A percentile compares a stretch with the other conserved stretches of the same genome.
Conservation (phyloP, 2,329 filamentous ascomycete genomes). For the Calonectria leucothoes region DNA sequence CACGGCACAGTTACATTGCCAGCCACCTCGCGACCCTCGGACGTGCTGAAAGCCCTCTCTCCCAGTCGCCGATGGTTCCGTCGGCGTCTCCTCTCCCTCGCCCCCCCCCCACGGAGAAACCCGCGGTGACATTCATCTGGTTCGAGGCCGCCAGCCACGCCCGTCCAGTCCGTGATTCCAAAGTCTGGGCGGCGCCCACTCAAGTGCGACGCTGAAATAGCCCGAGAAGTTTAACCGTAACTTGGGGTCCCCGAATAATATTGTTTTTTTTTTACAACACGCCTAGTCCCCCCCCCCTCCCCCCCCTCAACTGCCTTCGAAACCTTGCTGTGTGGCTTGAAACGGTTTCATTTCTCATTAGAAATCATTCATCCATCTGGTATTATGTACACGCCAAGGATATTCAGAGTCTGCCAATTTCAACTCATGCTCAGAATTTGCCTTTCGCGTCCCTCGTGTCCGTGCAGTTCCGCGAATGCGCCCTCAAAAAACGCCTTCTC, state of each 20-base stretch:
- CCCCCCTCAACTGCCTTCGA: neutral
- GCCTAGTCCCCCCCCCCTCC: too few relatives aligned
- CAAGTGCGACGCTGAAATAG: neutral
- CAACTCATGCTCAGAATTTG: conserved; percentile 34
- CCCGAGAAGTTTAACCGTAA: neutral
- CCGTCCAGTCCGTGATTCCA: neutral
- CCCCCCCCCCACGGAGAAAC: conserved; percentile 7
- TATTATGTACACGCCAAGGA: conserved; percentile 45
- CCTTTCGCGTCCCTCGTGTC: conserved; percentile 22
- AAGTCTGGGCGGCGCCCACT: neutral
- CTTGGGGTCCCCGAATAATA: too few relatives aligned
- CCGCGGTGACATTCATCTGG: conserved; percentile 9
- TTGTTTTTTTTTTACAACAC: too few relatives aligned
- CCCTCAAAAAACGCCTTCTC: conserved; percentile 28
- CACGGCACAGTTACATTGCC: conserved; percentile 1
- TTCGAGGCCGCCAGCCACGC: conserved; percentile 13
- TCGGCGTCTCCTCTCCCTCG: neutral
- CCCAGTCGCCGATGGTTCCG: neutral
- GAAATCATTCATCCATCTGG: conserved; percentile 38
- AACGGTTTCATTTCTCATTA: conserved; percentile 46
- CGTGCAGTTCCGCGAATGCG: conserved; percentile 28
- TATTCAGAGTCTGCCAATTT: conserved; percentile 33
- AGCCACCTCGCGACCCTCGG: conserved; percentile 18
- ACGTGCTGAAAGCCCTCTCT: too few relatives aligned
- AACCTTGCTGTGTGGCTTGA: conserved; percentile 28